Percentiles rank a stretch among this genome's conserved stretches.
Evolutionary conservation across 768 basidiomycete genomes (phyloP).

Genomic region (Amanita rimosa): DNA sequence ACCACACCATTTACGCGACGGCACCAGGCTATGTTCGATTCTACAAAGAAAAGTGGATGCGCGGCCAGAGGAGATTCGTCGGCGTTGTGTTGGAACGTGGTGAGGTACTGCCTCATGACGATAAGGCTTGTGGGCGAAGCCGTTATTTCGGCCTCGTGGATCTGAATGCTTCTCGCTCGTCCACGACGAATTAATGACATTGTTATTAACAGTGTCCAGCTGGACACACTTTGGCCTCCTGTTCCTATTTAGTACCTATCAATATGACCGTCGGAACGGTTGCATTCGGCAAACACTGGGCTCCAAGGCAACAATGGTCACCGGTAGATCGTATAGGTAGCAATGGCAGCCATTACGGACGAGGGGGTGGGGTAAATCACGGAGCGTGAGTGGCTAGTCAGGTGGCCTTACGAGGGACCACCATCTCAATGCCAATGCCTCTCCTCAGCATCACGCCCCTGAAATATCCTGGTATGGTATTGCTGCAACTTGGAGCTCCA

Average conservation of each 20-base stretch:
- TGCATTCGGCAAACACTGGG: no score
- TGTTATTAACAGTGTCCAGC: no score
- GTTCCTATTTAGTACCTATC: no score
- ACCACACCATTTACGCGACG: slow-evolving; percentile 89
- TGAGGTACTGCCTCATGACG: slow-evolving; percentile 82
- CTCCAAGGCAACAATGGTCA: no score
- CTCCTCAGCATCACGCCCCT: slow-evolving; percentile 16
- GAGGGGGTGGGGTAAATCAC: no score
- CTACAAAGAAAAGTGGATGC: slow-evolving; percentile 74
- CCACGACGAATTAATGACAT: no score
- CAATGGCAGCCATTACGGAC: no score
- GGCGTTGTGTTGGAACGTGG: slow-evolving; percentile 78
- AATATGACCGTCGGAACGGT: no score
- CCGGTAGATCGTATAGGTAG: neutral
- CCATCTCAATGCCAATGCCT: neutral
- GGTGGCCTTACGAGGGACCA: no score
- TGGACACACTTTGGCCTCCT: no score
- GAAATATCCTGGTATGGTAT: slow-evolving; percentile 16
- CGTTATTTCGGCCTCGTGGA: slow-evolving; percentile 76
- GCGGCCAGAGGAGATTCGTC: slow-evolving; percentile 65
- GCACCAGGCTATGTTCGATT: slow-evolving; percentile 91
- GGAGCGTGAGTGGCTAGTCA: no score
- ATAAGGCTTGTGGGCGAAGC: slow-evolving; percentile 62
- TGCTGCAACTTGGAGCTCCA: neutral
- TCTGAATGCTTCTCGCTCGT: slow-evolving; percentile 23